A percentile compares a stretch with the other conserved stretches of the same genome.
phyloP scores from a whole-genome alignment of 1,139 yeast genomes.

The Saccharomyces pastorianus region DNA sequence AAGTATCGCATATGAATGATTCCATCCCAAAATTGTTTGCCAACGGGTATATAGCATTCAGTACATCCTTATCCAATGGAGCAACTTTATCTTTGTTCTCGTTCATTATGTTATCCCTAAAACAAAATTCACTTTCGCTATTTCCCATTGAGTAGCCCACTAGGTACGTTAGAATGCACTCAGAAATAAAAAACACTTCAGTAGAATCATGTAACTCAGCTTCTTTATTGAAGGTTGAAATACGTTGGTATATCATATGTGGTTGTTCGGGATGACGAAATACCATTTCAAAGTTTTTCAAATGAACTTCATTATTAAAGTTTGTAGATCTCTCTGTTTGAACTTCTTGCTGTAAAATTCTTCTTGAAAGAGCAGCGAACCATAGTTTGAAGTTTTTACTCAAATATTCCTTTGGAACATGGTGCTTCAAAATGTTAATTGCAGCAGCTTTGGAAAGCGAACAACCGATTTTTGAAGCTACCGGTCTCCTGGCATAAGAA shows the following conservation, averaged over 20 bases:
- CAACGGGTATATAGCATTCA: slow-evolving; percentile 6
- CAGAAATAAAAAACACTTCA: neutral
- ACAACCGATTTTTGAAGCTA: neutral
- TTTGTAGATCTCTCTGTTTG: neutral
- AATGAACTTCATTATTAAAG: neutral
- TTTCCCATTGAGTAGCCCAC: neutral
- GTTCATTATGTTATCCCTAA: neutral
- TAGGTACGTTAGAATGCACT: neutral
- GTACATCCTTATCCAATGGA: neutral
- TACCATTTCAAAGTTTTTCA: neutral
- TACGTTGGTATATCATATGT: neutral
- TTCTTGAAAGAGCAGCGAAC: slow-evolving; percentile 7
- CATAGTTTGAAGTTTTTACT: slow-evolving; percentile 11
- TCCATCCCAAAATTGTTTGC: neutral
- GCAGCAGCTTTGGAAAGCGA: neutral
- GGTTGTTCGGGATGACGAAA: neutral
- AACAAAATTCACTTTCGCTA: neutral
- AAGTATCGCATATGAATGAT: neutral
- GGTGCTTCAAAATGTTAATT: slow-evolving; percentile 3
- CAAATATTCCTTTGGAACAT: slow-evolving; percentile 4
- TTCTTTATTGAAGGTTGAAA: neutral
- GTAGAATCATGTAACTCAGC: neutral
- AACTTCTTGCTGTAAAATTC: neutral
- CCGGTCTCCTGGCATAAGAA: slow-evolving; percentile 4
- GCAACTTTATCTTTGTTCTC: neutral